These are phyloP conservation scores for Anisodus acutangulus DNA, from an alignment of 257 asterid species.

Conservation along the genomic window DNA sequence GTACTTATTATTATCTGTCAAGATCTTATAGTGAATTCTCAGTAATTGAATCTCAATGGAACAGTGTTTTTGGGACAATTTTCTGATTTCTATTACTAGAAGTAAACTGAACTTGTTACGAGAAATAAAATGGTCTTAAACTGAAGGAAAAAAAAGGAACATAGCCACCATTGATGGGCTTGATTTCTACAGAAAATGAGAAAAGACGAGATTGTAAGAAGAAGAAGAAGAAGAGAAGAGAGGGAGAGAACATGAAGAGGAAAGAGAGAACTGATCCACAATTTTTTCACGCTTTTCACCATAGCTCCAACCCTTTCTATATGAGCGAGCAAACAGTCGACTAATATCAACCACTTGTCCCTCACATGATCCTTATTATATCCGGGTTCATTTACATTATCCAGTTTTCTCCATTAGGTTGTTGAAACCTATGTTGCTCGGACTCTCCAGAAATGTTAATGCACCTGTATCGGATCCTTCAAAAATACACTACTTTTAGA, in stretches of 20 bases:
- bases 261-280: not conserved
- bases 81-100: not conserved
- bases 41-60: not conserved
- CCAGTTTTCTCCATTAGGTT: not conserved
- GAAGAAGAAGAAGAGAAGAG: not conserved
- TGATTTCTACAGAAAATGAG: slow-evolving; percentile 4
- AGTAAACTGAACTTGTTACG: not conserved
- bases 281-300: not conserved
- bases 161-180: not conserved
- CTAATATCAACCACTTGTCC: not conserved
- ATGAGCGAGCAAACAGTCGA: not conserved
- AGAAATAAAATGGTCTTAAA: not conserved
- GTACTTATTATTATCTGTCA: not conserved
- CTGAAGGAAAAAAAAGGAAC: not conserved
- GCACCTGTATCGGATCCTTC: too few species aligned
- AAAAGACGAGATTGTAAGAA: not conserved
- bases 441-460: too few species aligned
- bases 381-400: not conserved
- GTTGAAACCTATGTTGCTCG: too few species aligned
- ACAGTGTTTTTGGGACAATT: slow-evolving; percentile 1
- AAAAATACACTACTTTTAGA: too few species aligned
- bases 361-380: not conserved
- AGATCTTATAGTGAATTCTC: not conserved
- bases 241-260: not conserved
- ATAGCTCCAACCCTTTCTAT: not conserved